A percentile compares a stretch with the other conserved stretches of the same genome.
Conservation (phyloP, 2,329 filamentous ascomycete species). For the Hansfordia pulvinata region DNA sequence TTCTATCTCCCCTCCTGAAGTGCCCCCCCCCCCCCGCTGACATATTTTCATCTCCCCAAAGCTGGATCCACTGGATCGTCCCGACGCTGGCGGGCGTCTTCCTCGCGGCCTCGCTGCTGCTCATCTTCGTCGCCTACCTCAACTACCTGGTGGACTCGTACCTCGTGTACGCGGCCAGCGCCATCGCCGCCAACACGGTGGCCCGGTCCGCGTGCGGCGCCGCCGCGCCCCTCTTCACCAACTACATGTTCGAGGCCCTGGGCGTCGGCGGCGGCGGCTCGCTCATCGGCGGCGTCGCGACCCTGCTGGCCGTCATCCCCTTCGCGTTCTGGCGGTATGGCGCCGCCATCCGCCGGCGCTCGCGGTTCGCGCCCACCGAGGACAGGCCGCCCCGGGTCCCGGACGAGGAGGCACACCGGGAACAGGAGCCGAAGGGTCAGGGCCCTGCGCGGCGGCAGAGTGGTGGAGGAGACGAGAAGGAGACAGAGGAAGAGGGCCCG, state of each 20-base stretch:
- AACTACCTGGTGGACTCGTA: constrained; percentile 37
- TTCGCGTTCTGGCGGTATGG: too few relatives aligned
- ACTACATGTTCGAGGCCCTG: constrained; percentile 32
- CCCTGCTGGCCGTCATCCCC: constrained; percentile 30
- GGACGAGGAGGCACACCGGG: too few relatives aligned
- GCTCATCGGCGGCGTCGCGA: constrained; percentile 29
- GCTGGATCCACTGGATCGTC: constrained; percentile 24
- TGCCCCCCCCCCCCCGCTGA: too few relatives aligned
- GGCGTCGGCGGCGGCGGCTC: constrained; percentile 40
- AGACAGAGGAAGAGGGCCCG: too few relatives aligned
- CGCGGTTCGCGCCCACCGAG: too few relatives aligned
- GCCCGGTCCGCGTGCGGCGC: constrained; percentile 32
- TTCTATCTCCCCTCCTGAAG: background rate
- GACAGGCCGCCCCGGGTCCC: too few relatives aligned
- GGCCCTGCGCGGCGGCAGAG: too few relatives aligned
- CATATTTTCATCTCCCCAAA: background rate
- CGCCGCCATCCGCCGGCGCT: too few relatives aligned
- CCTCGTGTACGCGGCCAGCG: constrained; percentile 33
- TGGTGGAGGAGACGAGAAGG: too few relatives aligned
- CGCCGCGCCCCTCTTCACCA: constrained; percentile 31
- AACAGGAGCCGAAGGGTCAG: too few relatives aligned
- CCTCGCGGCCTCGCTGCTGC: constrained; percentile 17
- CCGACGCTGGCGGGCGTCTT: constrained; percentile 24
- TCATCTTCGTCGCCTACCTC: background rate
- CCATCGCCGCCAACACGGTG: constrained; percentile 38